Evolutionary conservation across 768 basidiomycete genomes (phyloP), one percentile per base, ranked within the genome.

Genomic region (Naganishia kalamii): DNA sequence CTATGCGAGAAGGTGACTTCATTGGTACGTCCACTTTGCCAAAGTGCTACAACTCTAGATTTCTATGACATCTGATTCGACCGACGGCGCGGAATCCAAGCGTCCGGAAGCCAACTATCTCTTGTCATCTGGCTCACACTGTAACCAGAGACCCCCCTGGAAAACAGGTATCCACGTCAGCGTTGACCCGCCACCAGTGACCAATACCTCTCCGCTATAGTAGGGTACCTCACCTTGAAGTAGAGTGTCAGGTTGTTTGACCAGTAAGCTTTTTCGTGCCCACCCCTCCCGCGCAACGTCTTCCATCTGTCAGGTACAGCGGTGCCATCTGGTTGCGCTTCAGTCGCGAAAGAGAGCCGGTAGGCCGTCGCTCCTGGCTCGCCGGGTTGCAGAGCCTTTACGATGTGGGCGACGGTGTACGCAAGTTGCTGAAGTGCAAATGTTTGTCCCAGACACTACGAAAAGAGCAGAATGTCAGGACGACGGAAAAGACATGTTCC

Each of bases 201-300:
- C n/a, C n/a, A n/a, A n/a, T n/a, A n/a, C n/a, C n/a, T n/a, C n/a
- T n/a, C n/a, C n/a, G n/a, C n/a, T n/a, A n/a, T n/a, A n/a, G n/a
- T n/a, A n/a, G n/a, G n/a, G n/a, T n/a, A n/a, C n/a, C 74, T 64
- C 63, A 72, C 74, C 68, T 77, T 75, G 69, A 75, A 60, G 43
- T 70, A 68, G 35, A 77, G 37, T 4, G 72, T 72, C 49, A 77
- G 68, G 59, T 73, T 72, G 19, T 8, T 72, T 62, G 27, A 72
- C 63, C 73, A 73, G 71, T 23, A 73, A 61, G 44, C 66, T 67
- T 60, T 72, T 72, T 60, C 69, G 65, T 27, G 74, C 72, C 71
- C 70, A 52, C 72, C 74, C 21, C 69, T 51, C 0, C 61, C 67
- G 21, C 41, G 49, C 8, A 33, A 19, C 4, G 32, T 61, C 43